These are phyloP conservation scores for Blastocystis sp. DNA, from an alignment of 352 stramenopile species.

Conservation along the genomic window DNA sequence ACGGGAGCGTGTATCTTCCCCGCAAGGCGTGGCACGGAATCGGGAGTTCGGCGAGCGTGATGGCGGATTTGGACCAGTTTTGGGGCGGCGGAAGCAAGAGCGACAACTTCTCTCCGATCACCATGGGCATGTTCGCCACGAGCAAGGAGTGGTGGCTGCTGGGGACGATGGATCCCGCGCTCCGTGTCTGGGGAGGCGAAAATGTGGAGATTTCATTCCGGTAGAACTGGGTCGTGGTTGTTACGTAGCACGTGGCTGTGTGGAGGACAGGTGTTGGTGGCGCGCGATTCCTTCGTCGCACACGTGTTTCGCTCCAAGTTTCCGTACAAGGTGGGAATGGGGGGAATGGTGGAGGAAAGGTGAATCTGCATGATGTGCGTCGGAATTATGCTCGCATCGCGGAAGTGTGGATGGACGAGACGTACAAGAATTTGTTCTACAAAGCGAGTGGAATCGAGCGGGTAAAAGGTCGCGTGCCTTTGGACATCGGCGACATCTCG, in stretches of 20 bases:
- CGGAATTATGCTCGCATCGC: constrained; percentile 47
- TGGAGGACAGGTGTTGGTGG: constrained; percentile 27
- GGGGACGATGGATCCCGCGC: background rate
- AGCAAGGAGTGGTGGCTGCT: constrained; percentile 36
- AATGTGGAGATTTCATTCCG: constrained; percentile 50
- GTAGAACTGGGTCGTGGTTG: background rate
- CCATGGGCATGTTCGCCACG: constrained; percentile 54
- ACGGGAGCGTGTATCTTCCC: background rate
- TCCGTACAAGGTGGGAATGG: background rate
- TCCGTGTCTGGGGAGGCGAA: constrained; percentile 45
- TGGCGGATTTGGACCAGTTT: constrained; percentile 22
- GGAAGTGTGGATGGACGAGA: constrained; percentile 36
- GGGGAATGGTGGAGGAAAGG: background rate
- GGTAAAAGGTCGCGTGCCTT: background rate
- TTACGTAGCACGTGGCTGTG: constrained; percentile 35
- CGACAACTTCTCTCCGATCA: constrained; percentile 26
- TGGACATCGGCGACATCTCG: constrained; percentile 18
- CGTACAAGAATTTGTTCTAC: background rate
- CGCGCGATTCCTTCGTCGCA: constrained; percentile 16
- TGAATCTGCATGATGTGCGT: constrained; percentile 7
- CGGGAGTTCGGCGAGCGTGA: constrained; percentile 7
- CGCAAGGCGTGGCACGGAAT: constrained; percentile 23
- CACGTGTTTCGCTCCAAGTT: constrained; percentile 10
- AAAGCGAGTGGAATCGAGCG: background rate
- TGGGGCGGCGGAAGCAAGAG: constrained; percentile 31